Evolutionary conservation across 2,329 filamentous ascomycete genomes (phyloP), one percentile per base, ranked within the genome.

Genomic region (Xylaria sp.): DNA sequence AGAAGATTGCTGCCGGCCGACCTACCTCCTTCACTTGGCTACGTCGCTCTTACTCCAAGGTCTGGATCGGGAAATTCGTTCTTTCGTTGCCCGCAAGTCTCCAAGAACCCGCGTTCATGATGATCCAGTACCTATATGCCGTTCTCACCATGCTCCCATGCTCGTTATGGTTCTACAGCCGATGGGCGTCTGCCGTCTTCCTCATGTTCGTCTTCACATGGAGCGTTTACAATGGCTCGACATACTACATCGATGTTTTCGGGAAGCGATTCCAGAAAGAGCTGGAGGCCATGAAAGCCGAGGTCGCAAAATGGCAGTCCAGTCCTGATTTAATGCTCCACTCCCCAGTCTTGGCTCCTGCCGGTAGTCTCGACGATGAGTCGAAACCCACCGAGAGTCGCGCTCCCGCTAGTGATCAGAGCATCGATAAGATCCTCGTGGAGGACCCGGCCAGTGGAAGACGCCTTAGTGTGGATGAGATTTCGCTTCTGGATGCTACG

Each of bases 21-120:
- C 96, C 95, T 4, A 99, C 96, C 1, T 97, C 94, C 14, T 99
- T 98, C 80, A 99, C 96, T 59, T 99, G 96, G 96, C 87, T 99
- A 61, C 92, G 94, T 69, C 91, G 89, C 75, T 97, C 93, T 1
- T 99, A 98, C 81, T 89, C 92, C 58, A 96, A 94, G 77, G 92
- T 90, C 2, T 94, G 91, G 89, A 91, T 99, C 71, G 97, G 96
- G 62, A 93, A 90, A 76, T 77, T 97, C 64, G 94, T 99, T 39
- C 86, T 98, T 21, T 87, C 88, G 7, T 88, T 97, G 3, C 95
- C 96, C 0, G 82, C 88, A 1, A 78, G 81, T 3, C 82, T 97
- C 36, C 96, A 99, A 79, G 94, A 98, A 77, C 85, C 92, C 0
- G 92, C 93, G 1, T 99, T 98, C 80, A 99, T 99, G 96, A 73